phyloP scores from a whole-genome alignment of 192 early-diverging fungal genomes.

The Rhizophagus sp. region DNA sequence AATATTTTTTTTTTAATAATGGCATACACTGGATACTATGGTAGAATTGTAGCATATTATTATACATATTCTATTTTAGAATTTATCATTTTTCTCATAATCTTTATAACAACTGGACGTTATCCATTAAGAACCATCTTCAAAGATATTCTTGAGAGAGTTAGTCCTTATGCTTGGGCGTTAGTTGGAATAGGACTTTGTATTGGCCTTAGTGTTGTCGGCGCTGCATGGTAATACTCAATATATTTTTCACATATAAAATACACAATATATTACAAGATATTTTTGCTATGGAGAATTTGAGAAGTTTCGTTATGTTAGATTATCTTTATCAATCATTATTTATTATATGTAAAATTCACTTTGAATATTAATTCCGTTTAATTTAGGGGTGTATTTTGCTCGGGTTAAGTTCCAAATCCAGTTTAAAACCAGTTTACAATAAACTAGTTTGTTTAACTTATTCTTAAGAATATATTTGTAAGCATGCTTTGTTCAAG shows the following conservation, averaged over 20 bases:
- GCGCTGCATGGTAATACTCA: slow-evolving; percentile 82
- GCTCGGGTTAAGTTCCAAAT: too few species aligned
- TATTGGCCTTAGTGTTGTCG: slow-evolving; percentile 87
- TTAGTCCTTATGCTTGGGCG: slow-evolving; percentile 87
- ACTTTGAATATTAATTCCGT: too few species aligned
- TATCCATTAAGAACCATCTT: not conserved
- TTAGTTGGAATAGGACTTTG: slow-evolving; percentile 81
- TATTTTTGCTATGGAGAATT: not conserved
- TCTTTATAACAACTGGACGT: not conserved
- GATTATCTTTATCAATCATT: not conserved
- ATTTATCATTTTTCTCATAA: not conserved
- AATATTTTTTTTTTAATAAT: not conserved
- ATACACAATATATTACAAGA: too few species aligned
- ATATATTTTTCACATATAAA: too few species aligned
- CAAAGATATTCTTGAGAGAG: not conserved
- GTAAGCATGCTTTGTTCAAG: too few species aligned
- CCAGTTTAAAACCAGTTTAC: too few species aligned
- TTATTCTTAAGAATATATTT: too few species aligned
- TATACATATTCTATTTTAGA: not conserved
- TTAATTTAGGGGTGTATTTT: too few species aligned
- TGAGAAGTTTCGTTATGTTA: not conserved
- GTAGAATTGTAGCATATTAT: not conserved
- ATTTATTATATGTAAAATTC: too few species aligned
- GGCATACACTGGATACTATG: not conserved
- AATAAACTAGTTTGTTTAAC: too few species aligned